phyloP scores from a whole-genome alignment of 495 filamentous ascomycete species.

The Xylaria longipes region DNA sequence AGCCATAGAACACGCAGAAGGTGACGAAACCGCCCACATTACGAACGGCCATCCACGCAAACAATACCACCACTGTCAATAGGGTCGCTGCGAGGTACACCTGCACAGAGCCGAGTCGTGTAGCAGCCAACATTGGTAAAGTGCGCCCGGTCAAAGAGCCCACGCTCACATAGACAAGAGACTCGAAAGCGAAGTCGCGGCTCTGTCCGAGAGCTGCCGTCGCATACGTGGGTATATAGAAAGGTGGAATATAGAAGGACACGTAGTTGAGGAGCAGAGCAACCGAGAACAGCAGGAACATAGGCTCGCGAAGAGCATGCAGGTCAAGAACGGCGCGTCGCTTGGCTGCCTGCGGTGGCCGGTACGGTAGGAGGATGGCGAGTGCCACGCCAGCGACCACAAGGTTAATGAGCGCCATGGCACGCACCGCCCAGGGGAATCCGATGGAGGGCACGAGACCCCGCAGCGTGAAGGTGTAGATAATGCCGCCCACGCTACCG shows the following conservation, averaged over 20 bases:
- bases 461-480: slow-evolving; percentile 44
- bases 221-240: slow-evolving; percentile 48
- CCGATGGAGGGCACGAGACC: slow-evolving; percentile 37
- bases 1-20: neutral
- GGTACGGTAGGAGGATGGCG: slow-evolving; percentile 21
- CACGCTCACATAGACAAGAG: neutral
- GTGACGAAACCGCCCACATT: neutral
- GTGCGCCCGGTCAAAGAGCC: neutral
- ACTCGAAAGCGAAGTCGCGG: neutral
- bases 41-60: slow-evolving; percentile 11
- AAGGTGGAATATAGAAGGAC: slow-evolving; percentile 46
- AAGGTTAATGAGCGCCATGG: slow-evolving; percentile 42
- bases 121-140: neutral
- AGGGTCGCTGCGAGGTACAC: neutral
- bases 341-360: slow-evolving; percentile 22
- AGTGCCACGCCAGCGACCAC: neutral
- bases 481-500: slow-evolving; percentile 42
- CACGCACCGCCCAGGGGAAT: slow-evolving; percentile 44
- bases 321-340: slow-evolving; percentile 43
- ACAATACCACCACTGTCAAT: neutral
- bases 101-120: neutral
- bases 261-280: slow-evolving; percentile 44
- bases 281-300: slow-evolving; percentile 42
- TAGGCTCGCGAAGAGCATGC: slow-evolving; percentile 42
- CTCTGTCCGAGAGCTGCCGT: neutral